Percentiles rank a stretch among this genome's conserved stretches.
Conservation (phyloP, 352 stramenopile species). For the Globisporangium uncinulatum region DNA sequence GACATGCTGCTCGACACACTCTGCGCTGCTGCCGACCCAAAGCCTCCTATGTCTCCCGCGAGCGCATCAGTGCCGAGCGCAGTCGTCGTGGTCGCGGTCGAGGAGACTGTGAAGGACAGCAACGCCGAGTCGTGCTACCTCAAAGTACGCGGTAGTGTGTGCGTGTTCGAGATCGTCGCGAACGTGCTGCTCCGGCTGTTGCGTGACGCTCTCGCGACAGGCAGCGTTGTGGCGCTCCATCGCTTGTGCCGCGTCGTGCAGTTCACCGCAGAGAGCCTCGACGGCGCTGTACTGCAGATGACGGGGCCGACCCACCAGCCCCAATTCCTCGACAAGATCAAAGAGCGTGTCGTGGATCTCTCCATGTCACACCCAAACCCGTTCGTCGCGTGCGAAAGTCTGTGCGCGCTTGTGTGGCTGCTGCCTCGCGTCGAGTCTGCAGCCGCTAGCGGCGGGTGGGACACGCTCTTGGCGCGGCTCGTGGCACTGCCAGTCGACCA, state of each 20-base stretch:
- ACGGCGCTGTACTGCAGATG: constrained; percentile 40
- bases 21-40: constrained; percentile 14
- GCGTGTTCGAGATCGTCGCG: constrained; percentile 57
- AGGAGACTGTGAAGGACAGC: constrained; percentile 46
- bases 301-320: constrained; percentile 30
- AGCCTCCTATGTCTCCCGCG: background rate
- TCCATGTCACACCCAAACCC: constrained; percentile 31
- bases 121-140: constrained; percentile 32
- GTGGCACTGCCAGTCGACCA: constrained; percentile 35
- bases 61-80: constrained; percentile 17
- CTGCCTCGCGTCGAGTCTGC: constrained; percentile 28
- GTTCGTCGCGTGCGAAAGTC: constrained; percentile 51
- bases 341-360: constrained; percentile 33
- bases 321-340: constrained; percentile 50
- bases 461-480: constrained; percentile 38
- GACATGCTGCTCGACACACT: constrained; percentile 57
- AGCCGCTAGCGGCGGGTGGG: constrained; percentile 23
- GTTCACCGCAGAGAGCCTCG: constrained; percentile 46
- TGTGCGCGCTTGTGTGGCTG: constrained; percentile 70
- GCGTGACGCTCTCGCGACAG: constrained; percentile 13
- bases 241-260: constrained; percentile 42
- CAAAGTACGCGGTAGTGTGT: constrained; percentile 37
- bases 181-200: constrained; percentile 29
- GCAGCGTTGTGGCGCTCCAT: constrained; percentile 35
- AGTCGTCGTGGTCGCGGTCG: constrained; percentile 46